Base-by-base conservation (phyloP, 2,329 filamentous ascomycete species). In the Cercospora zeae-maydis region DNA sequence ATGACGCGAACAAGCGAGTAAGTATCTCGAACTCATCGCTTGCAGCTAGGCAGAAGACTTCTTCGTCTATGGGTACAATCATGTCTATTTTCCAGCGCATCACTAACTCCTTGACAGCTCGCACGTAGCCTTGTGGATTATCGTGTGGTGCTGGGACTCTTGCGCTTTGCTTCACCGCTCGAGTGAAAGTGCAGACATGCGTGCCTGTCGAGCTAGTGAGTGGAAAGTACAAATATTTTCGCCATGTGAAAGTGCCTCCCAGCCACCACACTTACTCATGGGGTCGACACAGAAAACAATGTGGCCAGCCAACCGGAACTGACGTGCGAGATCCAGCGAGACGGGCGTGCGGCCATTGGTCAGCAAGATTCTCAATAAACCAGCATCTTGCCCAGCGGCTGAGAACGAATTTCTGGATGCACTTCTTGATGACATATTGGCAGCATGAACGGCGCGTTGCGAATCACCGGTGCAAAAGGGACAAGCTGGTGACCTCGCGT, bases 61-160 rank as follows among this genome's bases (percentile, higher is more conserved):
- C 74, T 49, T 75, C 72, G 59, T 75, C 72, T 34, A 75, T 67
- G 1, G 71, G 73, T 39, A 75, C 54, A 27, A 68, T 65, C 27
- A 66, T 60, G 49, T 68, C 63, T 53, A 68, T 64, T 4, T 66
- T 37, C 67, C 67, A 68, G 30, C 61, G 57, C 13, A 55, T 24
- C 5, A 60, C 61, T 21, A 62, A 53, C 5, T 66, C 62, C 34
- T 61, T 63, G n/a, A 68, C 67, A 13, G 63, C 65, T 51, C 61
- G 52, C 27, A 67, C 49, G 42, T 67, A 68, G 42, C 63, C 67
- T 11, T 54, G 10, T 10, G 67, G 31, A 51, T 64, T 60, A 31
- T 63, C 52, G 52, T 63, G 61, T 5, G 67, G 67, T 24, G 67
- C 65, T 13, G 67, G 63, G 9, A 68, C 53, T 51, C 64, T 58